phyloP scores from a whole-genome alignment of 2,329 filamentous ascomycete genomes.

The Colletotrichum theobromicola region DNA sequence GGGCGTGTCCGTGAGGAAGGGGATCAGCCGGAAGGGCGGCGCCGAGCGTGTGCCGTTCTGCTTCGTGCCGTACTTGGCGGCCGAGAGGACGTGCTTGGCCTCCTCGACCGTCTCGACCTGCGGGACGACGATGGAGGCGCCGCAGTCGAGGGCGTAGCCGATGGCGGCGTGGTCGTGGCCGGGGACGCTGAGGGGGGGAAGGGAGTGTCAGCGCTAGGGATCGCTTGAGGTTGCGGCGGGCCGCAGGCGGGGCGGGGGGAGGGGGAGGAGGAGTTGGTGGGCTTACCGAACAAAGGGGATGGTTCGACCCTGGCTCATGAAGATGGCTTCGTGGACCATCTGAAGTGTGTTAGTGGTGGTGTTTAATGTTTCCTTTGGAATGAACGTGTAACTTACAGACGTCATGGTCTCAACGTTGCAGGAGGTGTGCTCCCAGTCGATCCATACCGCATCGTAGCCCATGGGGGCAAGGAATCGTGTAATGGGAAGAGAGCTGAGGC shows the following conservation, averaged over 20 bases:
- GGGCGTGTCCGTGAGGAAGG: slow-evolving; percentile 42
- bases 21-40: slow-evolving; percentile 47
- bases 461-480: slow-evolving; percentile 46
- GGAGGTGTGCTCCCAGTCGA: slow-evolving; percentile 54
- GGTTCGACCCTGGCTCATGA: slow-evolving; percentile 49
- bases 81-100: slow-evolving; percentile 45
- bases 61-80: slow-evolving; percentile 48
- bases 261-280: not conserved
- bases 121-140: slow-evolving; percentile 52
- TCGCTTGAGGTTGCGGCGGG: not conserved
- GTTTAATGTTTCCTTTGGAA: not conserved
- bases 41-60: slow-evolving; percentile 47
- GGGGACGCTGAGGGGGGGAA: slow-evolving; percentile 32
- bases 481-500: slow-evolving; percentile 42
- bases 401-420: slow-evolving; percentile 57
- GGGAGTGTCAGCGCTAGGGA: not conserved
- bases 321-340: slow-evolving; percentile 52
- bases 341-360: slow-evolving; percentile 1
- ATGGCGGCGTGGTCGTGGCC: slow-evolving; percentile 52
- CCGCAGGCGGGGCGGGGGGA: not conserved
- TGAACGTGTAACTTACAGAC: slow-evolving; percentile 12
- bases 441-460: slow-evolving; percentile 47
- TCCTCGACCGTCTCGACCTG: slow-evolving; percentile 53
- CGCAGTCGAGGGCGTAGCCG: slow-evolving; percentile 51
- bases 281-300: slow-evolving; percentile 46